These are phyloP conservation scores for Lepidium sativum DNA, from an alignment of 345 rosid genomes.

Conservation along the genomic window DNA sequence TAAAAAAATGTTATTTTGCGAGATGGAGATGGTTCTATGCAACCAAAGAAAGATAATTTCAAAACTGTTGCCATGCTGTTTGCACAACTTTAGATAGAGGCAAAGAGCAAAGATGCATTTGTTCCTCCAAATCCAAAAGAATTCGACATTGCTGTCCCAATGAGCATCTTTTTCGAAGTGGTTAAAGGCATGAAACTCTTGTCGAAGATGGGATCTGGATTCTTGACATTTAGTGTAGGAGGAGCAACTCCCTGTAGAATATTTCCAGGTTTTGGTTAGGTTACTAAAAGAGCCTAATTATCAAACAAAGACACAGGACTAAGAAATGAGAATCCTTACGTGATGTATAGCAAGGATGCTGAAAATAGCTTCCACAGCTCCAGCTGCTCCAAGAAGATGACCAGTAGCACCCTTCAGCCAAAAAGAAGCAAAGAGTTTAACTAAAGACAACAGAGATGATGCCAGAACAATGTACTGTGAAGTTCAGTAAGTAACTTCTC, in stretches of 20 bases:
- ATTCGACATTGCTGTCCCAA: conserved; percentile 71
- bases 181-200: conserved; percentile 57
- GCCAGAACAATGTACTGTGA: neutral
- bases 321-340: conserved; percentile 32
- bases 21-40: neutral
- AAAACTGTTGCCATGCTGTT: conserved; percentile 7
- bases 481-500: neutral
- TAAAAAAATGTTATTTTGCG: neutral
- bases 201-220: conserved; percentile 71
- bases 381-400: conserved; percentile 99
- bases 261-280: neutral
- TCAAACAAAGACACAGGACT: neutral
- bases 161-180: conserved; percentile 54
- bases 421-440: neutral
- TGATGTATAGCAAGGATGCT: conserved; percentile 60
- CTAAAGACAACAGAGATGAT: neutral
- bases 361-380: conserved; percentile 90
- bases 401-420: conserved; percentile 72
- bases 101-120: conserved; percentile 68
- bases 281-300: neutral
- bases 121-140: conserved; percentile 97
- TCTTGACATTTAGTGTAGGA: conserved; percentile 61
- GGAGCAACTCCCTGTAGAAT: conserved; percentile 77
- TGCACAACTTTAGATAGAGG: conserved; percentile 23
- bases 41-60: neutral